A percentile compares a stretch with the other conserved stretches of the same genome.
These are phyloP conservation scores for Penicillium crustosum DNA, from an alignment of 2,329 filamentous ascomycete genomes.

Conservation along the genomic window DNA sequence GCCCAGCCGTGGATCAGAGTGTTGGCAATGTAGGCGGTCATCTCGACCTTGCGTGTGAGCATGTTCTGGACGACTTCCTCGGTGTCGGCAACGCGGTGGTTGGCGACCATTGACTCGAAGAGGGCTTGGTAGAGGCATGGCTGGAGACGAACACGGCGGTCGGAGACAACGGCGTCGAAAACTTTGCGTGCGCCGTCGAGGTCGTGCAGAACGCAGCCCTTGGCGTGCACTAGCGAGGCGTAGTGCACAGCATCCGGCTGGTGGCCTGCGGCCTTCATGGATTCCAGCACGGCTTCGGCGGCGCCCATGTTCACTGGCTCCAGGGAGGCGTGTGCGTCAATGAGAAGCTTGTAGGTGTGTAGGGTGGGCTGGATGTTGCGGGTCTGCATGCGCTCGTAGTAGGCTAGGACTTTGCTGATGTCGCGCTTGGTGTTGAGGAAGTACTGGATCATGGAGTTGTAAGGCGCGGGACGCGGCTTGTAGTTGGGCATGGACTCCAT, in stretches of 20 bases:
- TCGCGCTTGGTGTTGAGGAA: conserved; percentile 98
- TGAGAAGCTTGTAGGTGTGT: conserved; percentile 95
- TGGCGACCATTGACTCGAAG: conserved; percentile 96
- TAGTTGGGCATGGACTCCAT: conserved; percentile 99
- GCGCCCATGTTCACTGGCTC: conserved; percentile 87
- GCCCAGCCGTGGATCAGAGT: conserved; percentile 98
- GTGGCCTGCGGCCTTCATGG: conserved; percentile 72
- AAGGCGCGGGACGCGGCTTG: conserved; percentile 93
- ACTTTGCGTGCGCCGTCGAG: conserved; percentile 77
- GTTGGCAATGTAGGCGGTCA: conserved; percentile 98
- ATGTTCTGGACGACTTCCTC: conserved; percentile 74
- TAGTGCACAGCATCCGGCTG: conserved; percentile 91
- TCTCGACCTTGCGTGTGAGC: conserved; percentile 69
- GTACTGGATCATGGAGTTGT: conserved; percentile 99
- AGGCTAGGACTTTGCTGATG: conserved; percentile 86
- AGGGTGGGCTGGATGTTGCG: conserved; percentile 86
- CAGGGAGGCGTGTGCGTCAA: conserved; percentile 91
- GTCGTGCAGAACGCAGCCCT: conserved; percentile 90
- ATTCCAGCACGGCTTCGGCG: conserved; percentile 77
- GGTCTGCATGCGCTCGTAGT: conserved; percentile 91
- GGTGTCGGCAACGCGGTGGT: conserved; percentile 77
- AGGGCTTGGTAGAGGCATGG: conserved; percentile 92
- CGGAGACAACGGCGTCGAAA: conserved; percentile 76
- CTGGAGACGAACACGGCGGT: conserved; percentile 67
- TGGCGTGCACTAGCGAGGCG: conserved; percentile 90